A percentile compares a stretch with the other conserved stretches of the same genome.
phyloP scores from a whole-genome alignment of 345 rosid genomes.

The Gossypium longicalyx region DNA sequence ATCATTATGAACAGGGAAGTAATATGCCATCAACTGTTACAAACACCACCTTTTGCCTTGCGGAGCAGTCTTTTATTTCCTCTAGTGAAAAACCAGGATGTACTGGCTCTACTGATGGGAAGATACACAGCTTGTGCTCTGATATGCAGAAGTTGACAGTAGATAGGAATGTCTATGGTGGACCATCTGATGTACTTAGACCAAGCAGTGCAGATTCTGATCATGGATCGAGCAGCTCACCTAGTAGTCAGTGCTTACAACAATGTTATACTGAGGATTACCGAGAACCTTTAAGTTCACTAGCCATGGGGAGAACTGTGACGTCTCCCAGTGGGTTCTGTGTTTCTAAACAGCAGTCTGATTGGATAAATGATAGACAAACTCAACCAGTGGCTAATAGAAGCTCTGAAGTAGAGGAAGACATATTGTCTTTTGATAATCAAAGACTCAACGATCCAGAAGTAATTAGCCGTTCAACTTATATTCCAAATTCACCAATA shows the following conservation, averaged over 20 bases:
- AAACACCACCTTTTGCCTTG: slow-evolving; percentile 22
- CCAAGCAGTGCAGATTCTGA: slow-evolving; percentile 32
- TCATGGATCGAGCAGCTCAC: slow-evolving; percentile 33
- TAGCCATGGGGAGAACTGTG: slow-evolving; percentile 22
- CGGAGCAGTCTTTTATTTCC: slow-evolving; percentile 10
- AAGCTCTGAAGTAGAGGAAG: slow-evolving; percentile 47
- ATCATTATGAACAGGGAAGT: slow-evolving; percentile 21
- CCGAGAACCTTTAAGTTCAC: slow-evolving; percentile 24
- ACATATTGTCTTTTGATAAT: slow-evolving; percentile 49
- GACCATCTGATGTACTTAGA: slow-evolving; percentile 27
- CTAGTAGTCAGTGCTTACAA: slow-evolving; percentile 30
- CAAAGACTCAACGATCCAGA: slow-evolving; percentile 63
- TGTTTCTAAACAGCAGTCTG: slow-evolving; percentile 30
- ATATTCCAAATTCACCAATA: slow-evolving; percentile 38
- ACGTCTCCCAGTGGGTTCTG: slow-evolving; percentile 23
- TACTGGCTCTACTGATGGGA: slow-evolving; percentile 15
- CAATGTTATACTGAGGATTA: slow-evolving; percentile 27
- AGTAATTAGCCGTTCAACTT: slow-evolving; percentile 30
- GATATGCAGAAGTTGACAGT: slow-evolving; percentile 35
- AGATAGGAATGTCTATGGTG: slow-evolving; percentile 28
- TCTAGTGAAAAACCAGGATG: slow-evolving; percentile 19
- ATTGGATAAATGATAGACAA: slow-evolving; percentile 34
- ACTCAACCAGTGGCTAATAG: slow-evolving; percentile 20
- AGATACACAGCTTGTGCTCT: slow-evolving; percentile 27
- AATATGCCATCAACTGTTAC: slow-evolving; percentile 20